Percentiles rank a stretch among this genome's conserved stretches.
Conservation (phyloP, 2,329 filamentous ascomycete species). For the Hortaea werneckii region DNA sequence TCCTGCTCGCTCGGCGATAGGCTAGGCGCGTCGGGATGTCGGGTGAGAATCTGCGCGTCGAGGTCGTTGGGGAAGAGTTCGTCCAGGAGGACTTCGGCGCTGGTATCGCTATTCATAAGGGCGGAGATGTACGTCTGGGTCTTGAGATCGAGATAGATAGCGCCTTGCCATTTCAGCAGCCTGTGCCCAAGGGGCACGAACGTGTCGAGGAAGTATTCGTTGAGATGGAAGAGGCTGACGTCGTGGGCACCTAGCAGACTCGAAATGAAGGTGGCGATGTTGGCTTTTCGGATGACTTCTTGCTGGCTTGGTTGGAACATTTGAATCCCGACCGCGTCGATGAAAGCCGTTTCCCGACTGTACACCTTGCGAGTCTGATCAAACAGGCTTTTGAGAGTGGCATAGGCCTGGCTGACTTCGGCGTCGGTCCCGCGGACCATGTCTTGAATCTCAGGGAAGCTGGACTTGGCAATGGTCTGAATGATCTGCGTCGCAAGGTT, state of each 20-base stretch:
- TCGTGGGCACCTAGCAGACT: conserved; percentile 52
- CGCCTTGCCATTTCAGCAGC: conserved; percentile 49
- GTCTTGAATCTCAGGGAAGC: conserved; percentile 46
- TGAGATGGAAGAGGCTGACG: conserved; percentile 53
- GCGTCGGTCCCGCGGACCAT: conserved; percentile 38
- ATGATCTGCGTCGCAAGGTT: conserved; percentile 52
- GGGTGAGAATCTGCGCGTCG: conserved; percentile 41
- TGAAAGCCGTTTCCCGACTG: conserved; percentile 45
- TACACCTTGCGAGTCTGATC: conserved; percentile 55
- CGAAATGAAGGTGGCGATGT: conserved; percentile 54
- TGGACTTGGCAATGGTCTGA: conserved; percentile 46
- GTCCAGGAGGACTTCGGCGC: conserved; percentile 46
- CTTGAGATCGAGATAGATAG: conserved; percentile 54
- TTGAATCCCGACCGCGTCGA: conserved; percentile 28
- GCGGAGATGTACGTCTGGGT: conserved; percentile 57
- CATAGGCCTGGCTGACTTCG: conserved; percentile 47
- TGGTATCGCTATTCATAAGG: conserved; percentile 45
- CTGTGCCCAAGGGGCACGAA: conserved; percentile 51
- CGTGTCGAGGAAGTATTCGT: conserved; percentile 53
- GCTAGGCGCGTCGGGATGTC: conserved; percentile 43
- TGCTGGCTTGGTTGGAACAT: conserved; percentile 37
- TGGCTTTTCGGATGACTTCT: conserved; percentile 52
- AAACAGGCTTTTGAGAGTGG: conserved; percentile 51
- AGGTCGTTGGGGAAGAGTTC: conserved; percentile 51
- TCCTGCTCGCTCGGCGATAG: conserved; percentile 50